These are phyloP conservation scores for Rhizophagus clarus DNA, from an alignment of 192 early-diverging fungal species.

Conservation along the genomic window DNA sequence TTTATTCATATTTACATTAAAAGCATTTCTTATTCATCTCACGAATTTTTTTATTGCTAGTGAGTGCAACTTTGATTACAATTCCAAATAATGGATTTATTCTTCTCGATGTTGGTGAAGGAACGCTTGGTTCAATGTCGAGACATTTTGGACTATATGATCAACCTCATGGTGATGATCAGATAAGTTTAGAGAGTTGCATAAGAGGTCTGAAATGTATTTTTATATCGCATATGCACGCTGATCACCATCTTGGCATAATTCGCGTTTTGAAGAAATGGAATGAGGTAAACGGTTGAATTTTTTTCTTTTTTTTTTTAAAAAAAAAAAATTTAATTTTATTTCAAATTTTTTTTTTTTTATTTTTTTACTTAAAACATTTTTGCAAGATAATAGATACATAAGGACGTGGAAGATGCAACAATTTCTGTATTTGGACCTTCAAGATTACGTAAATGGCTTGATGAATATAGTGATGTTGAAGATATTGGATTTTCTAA, in stretches of 20 bases:
- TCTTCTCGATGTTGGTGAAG: conserved; percentile 90
- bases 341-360: not conserved
- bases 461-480: conserved; percentile 68
- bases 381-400: conserved; percentile 7
- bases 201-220: conserved; percentile 66
- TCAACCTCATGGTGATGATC: conserved; percentile 23
- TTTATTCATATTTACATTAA: not conserved
- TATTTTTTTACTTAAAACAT: not conserved
- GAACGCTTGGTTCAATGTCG: conserved; percentile 81
- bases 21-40: not conserved
- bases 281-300: conserved; percentile 51
- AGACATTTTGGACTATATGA: conserved; percentile 66
- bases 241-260: conserved; percentile 94
- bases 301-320: not conserved
- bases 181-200: conserved; percentile 52
- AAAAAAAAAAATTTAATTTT: not conserved
- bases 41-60: conserved; percentile 41
- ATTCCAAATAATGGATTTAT: conserved; percentile 64
- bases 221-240: conserved; percentile 96
- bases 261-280: conserved; percentile 72
- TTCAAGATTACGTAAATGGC: conserved; percentile 53
- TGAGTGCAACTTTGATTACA: conserved; percentile 78
- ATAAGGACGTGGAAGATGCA: conserved; percentile 28
- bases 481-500: conserved; percentile 64
- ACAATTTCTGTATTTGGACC: conserved; percentile 58